phyloP scores from a whole-genome alignment of 306 rosid species.

The Cicer chorassanicum region DNA sequence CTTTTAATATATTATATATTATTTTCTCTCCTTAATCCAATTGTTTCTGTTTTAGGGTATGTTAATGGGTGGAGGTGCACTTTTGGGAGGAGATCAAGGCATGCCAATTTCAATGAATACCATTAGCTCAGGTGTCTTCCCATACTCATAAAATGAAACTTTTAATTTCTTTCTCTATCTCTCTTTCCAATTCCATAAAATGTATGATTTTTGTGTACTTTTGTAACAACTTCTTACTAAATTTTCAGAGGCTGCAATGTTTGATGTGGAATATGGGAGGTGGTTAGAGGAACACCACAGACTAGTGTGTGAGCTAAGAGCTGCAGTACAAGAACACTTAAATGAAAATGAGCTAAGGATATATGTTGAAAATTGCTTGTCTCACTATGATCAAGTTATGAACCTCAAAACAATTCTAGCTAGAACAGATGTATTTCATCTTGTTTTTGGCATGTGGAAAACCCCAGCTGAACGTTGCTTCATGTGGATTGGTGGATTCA shows the following conservation, averaged over 20 bases:
- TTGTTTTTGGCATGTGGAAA: constrained; percentile 89
- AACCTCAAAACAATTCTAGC: constrained; percentile 76
- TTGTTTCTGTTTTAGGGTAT: constrained; percentile 62
- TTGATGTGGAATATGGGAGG: constrained; percentile 80
- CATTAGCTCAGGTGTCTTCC: constrained; percentile 68
- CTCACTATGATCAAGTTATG: constrained; percentile 76
- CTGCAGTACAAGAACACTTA: constrained; percentile 79
- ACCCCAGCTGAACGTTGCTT: constrained; percentile 94
- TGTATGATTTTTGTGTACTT: neutral
- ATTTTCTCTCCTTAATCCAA: neutral
- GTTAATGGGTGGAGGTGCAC: constrained; percentile 57
- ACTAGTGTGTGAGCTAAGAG: constrained; percentile 78
- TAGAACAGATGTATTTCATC: constrained; percentile 79
- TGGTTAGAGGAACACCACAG: constrained; percentile 92
- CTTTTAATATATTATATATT: too few relatives aligned
- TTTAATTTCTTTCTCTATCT: too few relatives aligned
- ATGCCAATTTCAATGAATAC: constrained; percentile 60
- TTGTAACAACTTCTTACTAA: neutral
- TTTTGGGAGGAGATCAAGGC: constrained; percentile 81
- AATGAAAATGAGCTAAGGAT: constrained; percentile 80
- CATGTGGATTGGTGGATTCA: constrained; percentile 95
- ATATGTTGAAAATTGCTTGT: constrained; percentile 73
- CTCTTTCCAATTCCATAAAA: neutral
- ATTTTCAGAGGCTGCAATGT: constrained; percentile 70
- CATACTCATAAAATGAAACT: neutral